Evolutionary conservation across 768 basidiomycete species (phyloP).

Genomic region (Strobilomyces echinocephalus): DNA sequence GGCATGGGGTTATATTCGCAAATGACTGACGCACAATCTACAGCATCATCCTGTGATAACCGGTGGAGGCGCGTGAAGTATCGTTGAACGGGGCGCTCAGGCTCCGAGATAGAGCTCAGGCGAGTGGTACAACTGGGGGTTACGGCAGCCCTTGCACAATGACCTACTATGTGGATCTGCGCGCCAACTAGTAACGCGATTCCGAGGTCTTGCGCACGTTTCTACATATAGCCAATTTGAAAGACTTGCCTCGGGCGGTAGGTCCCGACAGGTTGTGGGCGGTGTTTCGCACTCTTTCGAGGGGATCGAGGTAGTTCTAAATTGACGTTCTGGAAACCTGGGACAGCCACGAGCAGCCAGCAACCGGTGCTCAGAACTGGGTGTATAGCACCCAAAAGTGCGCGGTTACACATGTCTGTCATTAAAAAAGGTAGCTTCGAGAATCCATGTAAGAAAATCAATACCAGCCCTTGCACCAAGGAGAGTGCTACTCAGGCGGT

Average conservation of each 20-base stretch:
- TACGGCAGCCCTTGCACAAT: slow-evolving; percentile 1
- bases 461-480: neutral
- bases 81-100: neutral
- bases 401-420: neutral
- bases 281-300: no score
- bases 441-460: neutral
- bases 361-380: neutral
- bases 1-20: slow-evolving; percentile 11
- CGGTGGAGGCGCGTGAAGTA: neutral
- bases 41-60: slow-evolving; percentile 26
- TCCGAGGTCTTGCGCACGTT: slow-evolving; percentile 14
- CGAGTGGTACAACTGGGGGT: neutral
- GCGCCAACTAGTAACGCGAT: slow-evolving; percentile 18
- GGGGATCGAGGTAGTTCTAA: no score
- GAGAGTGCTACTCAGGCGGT: no score
- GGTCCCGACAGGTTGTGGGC: neutral
- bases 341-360: slow-evolving; percentile 13
- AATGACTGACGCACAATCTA: neutral
- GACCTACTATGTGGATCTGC: neutral
- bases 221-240: neutral
- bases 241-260: neutral
- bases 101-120: neutral
- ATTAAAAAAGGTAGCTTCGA: neutral
- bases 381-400: slow-evolving; percentile 7
- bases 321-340: slow-evolving; percentile 14